phyloP scores from a whole-genome alignment of 2,329 filamentous ascomycete species.

The Xylariaceae sp. region DNA sequence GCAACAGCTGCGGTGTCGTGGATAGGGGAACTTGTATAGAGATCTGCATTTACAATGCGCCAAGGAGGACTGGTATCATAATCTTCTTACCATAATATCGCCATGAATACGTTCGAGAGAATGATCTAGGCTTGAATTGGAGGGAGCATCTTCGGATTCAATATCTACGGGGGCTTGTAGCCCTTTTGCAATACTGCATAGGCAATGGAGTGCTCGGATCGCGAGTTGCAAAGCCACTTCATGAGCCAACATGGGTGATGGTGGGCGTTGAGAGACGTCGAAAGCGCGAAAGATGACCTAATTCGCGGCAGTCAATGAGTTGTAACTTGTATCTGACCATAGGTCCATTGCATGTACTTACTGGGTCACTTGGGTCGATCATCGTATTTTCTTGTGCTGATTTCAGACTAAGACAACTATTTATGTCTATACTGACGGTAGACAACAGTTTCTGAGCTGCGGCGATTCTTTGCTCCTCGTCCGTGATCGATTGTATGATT shows the following conservation, averaged over 20 bases:
- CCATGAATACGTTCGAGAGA: slow-evolving; percentile 40
- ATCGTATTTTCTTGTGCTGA: slow-evolving; percentile 22
- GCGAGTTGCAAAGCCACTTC: slow-evolving; percentile 48
- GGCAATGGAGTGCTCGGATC: slow-evolving; percentile 59
- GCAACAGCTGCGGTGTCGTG: not conserved
- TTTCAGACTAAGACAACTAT: slow-evolving; percentile 37
- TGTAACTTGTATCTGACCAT: slow-evolving; percentile 2
- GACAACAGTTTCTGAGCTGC: slow-evolving; percentile 56
- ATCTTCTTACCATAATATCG: slow-evolving; percentile 38
- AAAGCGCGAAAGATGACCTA: slow-evolving; percentile 28
- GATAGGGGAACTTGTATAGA: not conserved
- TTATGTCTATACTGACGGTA: slow-evolving; percentile 61
- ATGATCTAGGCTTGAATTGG: slow-evolving; percentile 4
- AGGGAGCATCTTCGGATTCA: slow-evolving; percentile 42
- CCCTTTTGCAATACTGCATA: slow-evolving; percentile 67
- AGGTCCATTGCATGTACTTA: slow-evolving; percentile 17
- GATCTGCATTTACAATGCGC: too few relatives aligned
- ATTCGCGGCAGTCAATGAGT: slow-evolving; percentile 19
- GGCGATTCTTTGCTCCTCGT: slow-evolving; percentile 49
- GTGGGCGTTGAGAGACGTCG: slow-evolving; percentile 24
- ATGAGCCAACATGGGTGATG: slow-evolving; percentile 22
- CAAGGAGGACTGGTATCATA: too few relatives aligned
- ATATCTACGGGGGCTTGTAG: slow-evolving; percentile 67
- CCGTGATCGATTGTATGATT: slow-evolving; percentile 67
- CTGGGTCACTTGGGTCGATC: slow-evolving; percentile 22